Percentiles rank a stretch among this genome's conserved stretches.
Evolutionary conservation across 768 basidiomycete species (phyloP).

Genomic region (Kwoniella heveanensis): DNA sequence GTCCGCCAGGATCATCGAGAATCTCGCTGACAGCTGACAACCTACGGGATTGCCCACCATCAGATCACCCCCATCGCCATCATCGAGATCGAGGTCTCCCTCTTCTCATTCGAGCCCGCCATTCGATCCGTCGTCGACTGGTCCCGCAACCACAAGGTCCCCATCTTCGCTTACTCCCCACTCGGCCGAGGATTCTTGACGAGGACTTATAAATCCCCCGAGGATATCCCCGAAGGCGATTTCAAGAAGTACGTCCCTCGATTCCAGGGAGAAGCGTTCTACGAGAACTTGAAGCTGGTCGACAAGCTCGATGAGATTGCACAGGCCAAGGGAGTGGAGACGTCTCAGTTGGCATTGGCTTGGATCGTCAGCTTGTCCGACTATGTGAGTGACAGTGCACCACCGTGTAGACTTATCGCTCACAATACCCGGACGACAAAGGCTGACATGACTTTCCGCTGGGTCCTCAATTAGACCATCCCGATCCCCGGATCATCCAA

Average conservation of each 20-base stretch:
- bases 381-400: constrained; percentile 46
- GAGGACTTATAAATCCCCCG: constrained; percentile 48
- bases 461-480: constrained; percentile 55
- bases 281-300: constrained; percentile 59
- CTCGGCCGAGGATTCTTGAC: constrained; percentile 57
- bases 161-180: constrained; percentile 66
- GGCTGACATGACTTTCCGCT: no score
- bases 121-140: constrained; percentile 62
- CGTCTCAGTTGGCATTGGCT: constrained; percentile 58
- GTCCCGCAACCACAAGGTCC: constrained; percentile 63
- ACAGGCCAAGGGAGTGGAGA: constrained; percentile 57
- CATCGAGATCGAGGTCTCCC: constrained; percentile 70
- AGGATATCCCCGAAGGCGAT: constrained; percentile 59
- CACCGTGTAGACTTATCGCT: no score
- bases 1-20: no score
- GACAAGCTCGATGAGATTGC: constrained; percentile 59
- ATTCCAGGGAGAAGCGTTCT: constrained; percentile 60
- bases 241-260: constrained; percentile 58
- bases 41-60: no score
- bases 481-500: constrained; percentile 61
- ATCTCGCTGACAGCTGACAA: no score
- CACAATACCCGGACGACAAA: no score
- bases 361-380: constrained; percentile 54
- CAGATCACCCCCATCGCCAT: constrained; percentile 64
- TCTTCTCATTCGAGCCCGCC: constrained; percentile 64